Conservation (phyloP, 768 basidiomycete genomes). For the Podaxis pistillaris region DNA sequence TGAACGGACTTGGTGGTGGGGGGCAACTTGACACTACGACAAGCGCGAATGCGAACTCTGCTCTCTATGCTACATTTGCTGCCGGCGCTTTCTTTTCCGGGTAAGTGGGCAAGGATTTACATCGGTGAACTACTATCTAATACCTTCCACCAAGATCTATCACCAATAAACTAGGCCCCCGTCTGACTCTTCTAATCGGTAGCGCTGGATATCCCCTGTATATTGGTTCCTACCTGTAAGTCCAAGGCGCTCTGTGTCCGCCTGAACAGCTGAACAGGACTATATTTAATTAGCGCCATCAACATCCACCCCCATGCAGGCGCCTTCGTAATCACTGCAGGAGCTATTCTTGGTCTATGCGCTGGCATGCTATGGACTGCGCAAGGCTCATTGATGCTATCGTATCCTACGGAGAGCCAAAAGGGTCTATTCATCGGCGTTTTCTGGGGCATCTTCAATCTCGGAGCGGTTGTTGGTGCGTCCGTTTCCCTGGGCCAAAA, state of each 20-base stretch:
- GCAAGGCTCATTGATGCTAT: conserved; percentile 80
- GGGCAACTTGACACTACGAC: conserved; percentile 67
- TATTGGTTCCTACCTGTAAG: conserved; percentile 70
- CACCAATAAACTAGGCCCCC: conserved; percentile 76
- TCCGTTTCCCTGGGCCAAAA: conserved; percentile 72
- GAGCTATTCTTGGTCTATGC: conserved; percentile 72
- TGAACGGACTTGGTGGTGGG: conserved; percentile 77
- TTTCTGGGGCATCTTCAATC: conserved; percentile 83
- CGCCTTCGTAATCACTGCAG: conserved; percentile 65
- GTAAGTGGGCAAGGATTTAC: conserved; percentile 32
- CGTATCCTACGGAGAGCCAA: conserved; percentile 75
- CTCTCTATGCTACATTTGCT: conserved; percentile 57
- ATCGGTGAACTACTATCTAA: background rate
- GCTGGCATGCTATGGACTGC: conserved; percentile 76
- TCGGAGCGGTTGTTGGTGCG: conserved; percentile 77
- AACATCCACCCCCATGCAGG: conserved; percentile 65
- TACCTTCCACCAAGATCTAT: conserved; percentile 46
- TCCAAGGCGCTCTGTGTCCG: background rate
- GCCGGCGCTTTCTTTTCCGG: conserved; percentile 49
- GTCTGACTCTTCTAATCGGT: conserved; percentile 69
- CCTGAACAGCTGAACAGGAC: background rate
- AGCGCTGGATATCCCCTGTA: conserved; percentile 74
- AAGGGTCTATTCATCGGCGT: conserved; percentile 75
- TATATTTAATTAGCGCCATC: conserved; percentile 42
- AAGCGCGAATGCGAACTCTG: conserved; percentile 66